phyloP scores from a whole-genome alignment of 768 basidiomycete genomes.

The Hygrophorus pudorinus region DNA sequence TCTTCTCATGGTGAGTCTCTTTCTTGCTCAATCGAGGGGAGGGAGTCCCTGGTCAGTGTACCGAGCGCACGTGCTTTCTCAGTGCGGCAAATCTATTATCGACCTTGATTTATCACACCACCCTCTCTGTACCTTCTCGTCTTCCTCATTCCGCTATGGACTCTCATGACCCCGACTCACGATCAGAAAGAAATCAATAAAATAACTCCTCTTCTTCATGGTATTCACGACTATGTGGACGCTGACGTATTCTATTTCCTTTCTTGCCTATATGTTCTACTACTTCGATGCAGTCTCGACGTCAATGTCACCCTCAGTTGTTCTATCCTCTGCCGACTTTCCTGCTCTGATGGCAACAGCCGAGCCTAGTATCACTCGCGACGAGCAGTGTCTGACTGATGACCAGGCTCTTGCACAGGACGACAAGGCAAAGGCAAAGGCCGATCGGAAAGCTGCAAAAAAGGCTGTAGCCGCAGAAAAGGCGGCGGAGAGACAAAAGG shows the following conservation, averaged over 20 bases:
- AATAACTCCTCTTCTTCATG: conserved; percentile 32
- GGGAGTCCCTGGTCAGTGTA: conserved; percentile 61
- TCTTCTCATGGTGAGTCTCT: conserved; percentile 59
- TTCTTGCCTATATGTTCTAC: conserved; percentile 19
- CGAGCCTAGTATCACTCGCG: conserved; percentile 22
- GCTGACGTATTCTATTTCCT: conserved; percentile 35
- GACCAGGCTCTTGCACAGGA: conserved; percentile 19
- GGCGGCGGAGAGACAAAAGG: conserved; percentile 48
- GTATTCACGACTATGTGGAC: conserved; percentile 42
- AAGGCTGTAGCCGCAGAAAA: conserved; percentile 55
- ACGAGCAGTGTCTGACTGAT: conserved; percentile 23
- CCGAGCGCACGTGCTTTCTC: conserved; percentile 79
- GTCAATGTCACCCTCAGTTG: conserved; percentile 29
- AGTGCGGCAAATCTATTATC: conserved; percentile 70
- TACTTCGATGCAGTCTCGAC: conserved; percentile 31
- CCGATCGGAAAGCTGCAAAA: conserved; percentile 54
- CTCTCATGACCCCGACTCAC: conserved; percentile 23
- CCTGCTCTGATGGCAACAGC: conserved; percentile 47
- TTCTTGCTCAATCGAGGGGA: conserved; percentile 50
- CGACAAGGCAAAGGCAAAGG: conserved; percentile 42
- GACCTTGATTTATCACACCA: conserved; percentile 51
- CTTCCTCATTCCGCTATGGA: conserved; percentile 27
- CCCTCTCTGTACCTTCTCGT: no score
- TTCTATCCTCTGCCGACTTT: conserved; percentile 65
- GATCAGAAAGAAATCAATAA: conserved; percentile 18